phyloP scores from a whole-genome alignment of 495 filamentous ascomycete genomes.

The Penicillium simplicissimum region DNA sequence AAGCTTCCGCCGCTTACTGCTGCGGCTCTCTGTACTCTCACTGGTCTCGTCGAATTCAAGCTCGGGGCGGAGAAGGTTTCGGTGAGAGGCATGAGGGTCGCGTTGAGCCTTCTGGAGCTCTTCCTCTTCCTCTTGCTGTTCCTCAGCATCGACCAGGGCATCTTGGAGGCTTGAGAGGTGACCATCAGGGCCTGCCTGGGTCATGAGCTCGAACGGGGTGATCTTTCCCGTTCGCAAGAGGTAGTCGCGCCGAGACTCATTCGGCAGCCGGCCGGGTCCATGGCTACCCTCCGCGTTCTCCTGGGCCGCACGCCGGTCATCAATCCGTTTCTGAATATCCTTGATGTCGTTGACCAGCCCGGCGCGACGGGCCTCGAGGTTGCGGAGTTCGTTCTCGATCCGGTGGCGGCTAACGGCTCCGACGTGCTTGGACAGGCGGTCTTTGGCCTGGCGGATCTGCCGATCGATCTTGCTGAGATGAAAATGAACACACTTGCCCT shows the following conservation, averaged over 20 bases:
- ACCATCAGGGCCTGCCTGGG: slow-evolving; percentile 51
- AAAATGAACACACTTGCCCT: slow-evolving; percentile 14
- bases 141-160: slow-evolving; percentile 76
- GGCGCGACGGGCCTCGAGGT: slow-evolving; percentile 60
- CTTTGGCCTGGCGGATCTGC: slow-evolving; percentile 51
- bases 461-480: slow-evolving; percentile 43
- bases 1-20: slow-evolving; percentile 44
- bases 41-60: slow-evolving; percentile 59
- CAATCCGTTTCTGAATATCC: slow-evolving; percentile 78
- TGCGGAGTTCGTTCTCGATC: slow-evolving; percentile 61
- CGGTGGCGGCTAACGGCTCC: slow-evolving; percentile 49
- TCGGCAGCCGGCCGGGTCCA: slow-evolving; percentile 61
- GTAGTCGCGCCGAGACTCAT: slow-evolving; percentile 83
- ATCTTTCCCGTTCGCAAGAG: slow-evolving; percentile 96
- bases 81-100: slow-evolving; percentile 66
- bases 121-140: slow-evolving; percentile 59
- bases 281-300: slow-evolving; percentile 39
- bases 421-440: slow-evolving; percentile 50
- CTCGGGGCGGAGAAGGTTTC: slow-evolving; percentile 76
- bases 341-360: slow-evolving; percentile 65
- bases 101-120: slow-evolving; percentile 46
- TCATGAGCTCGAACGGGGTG: slow-evolving; percentile 83
- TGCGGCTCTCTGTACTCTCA: slow-evolving; percentile 28
- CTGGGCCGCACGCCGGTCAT: slow-evolving; percentile 61
- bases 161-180: slow-evolving; percentile 64